These are phyloP conservation scores for Vitis hybrid DNA, from an alignment of 177 flowering plant species.

Conservation along the genomic window DNA sequence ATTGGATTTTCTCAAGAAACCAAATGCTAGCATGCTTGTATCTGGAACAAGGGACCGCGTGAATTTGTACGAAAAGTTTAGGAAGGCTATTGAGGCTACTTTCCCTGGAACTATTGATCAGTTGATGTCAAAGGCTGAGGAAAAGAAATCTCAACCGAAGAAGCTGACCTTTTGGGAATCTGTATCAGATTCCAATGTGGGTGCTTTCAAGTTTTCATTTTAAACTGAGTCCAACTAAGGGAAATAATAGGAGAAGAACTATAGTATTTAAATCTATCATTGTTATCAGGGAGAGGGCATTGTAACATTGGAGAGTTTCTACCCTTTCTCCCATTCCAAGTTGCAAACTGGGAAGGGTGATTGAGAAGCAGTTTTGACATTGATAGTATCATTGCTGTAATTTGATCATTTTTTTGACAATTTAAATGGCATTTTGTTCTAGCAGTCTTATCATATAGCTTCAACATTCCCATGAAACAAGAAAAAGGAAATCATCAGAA, in stretches of 20 bases:
- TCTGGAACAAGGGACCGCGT: conserved; percentile 93
- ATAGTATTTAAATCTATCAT: background rate
- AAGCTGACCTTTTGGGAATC: conserved; percentile 89
- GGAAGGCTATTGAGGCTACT: conserved; percentile 64
- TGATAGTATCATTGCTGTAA: conserved; percentile 10
- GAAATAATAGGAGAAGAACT: background rate
- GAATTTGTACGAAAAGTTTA: conserved; percentile 80
- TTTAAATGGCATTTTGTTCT: background rate
- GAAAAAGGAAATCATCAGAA: no score
- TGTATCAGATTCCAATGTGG: conserved; percentile 72
- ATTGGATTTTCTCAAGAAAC: conserved; percentile 85
- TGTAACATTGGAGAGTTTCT: background rate
- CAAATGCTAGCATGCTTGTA: conserved; percentile 84
- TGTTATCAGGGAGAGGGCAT: no score
- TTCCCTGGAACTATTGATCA: conserved; percentile 71
- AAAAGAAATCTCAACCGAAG: conserved; percentile 49
- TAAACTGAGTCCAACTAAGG: conserved; percentile 15
- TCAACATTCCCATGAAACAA: no score
- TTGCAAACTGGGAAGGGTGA: background rate
- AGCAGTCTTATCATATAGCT: no score
- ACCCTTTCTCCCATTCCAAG: background rate
- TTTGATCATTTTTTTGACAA: background rate
- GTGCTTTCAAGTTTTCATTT: conserved; percentile 86
- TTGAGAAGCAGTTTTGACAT: conserved; percentile 24
- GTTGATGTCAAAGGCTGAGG: conserved; percentile 57